A percentile compares a stretch with the other conserved stretches of the same genome.
These are phyloP conservation scores for Berberis thunbergii DNA, from an alignment of 164 flowering plant species.

Conservation along the genomic window DNA sequence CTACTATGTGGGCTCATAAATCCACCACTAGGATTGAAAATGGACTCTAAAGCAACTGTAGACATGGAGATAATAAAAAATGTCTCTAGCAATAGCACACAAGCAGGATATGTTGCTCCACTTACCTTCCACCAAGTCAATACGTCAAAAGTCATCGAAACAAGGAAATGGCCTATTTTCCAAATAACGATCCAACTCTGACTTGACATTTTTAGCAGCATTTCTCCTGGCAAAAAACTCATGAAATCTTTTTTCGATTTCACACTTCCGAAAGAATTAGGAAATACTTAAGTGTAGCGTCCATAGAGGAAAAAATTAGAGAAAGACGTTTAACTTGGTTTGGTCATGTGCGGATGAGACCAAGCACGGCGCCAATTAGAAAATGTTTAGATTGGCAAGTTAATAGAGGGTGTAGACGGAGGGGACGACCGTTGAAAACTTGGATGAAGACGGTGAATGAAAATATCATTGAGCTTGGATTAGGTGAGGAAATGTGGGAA, in stretches of 20 bases:
- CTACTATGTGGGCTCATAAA: not conserved
- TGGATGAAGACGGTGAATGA: too few relatives aligned
- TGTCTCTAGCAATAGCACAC: not conserved
- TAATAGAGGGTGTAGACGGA: too few relatives aligned
- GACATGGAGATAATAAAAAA: not conserved
- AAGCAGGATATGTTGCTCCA: conserved; percentile 1
- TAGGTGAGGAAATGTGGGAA: too few relatives aligned
- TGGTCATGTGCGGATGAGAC: too few relatives aligned
- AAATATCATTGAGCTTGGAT: too few relatives aligned
- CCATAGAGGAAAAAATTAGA: too few relatives aligned
- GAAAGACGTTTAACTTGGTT: too few relatives aligned
- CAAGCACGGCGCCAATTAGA: too few relatives aligned
- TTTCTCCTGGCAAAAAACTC: not conserved
- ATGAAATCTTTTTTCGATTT: not conserved
- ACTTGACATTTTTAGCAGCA: not conserved
- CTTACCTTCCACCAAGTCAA: conserved; percentile 3
- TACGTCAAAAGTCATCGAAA: not conserved
- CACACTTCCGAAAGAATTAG: not conserved
- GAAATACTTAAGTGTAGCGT: too few relatives aligned
- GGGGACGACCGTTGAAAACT: too few relatives aligned
- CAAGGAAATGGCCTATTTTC: not conserved
- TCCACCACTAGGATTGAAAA: conserved; percentile 1
- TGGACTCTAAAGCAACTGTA: not conserved
- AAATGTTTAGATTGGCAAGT: too few relatives aligned
- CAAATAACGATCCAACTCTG: conserved; percentile 2